Conservation (phyloP, 441 rosid species). For the Eruca vesicaria region DNA sequence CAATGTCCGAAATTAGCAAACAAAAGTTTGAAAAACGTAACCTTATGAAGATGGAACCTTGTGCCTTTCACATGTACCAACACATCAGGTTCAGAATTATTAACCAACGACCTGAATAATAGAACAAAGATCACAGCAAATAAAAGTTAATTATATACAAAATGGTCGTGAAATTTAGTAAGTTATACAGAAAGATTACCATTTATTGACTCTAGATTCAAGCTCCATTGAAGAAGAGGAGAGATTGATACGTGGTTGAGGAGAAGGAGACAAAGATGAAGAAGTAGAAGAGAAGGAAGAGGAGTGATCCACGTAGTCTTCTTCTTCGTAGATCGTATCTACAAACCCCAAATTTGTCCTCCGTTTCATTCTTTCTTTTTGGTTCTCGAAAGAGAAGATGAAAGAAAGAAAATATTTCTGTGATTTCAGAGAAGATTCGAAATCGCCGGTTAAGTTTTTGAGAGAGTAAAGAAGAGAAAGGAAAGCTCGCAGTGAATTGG, state of each 20-base stretch:
- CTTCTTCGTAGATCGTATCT: constrained; percentile 86
- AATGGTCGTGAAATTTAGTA: not conserved
- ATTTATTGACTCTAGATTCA: constrained; percentile 49
- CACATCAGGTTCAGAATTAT: constrained; percentile 53
- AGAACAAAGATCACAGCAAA: not conserved
- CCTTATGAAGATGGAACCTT: constrained; percentile 77
- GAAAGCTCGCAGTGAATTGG: constrained; percentile 3
- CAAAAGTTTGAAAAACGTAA: constrained; percentile 20
- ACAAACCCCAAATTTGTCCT: constrained; percentile 64
- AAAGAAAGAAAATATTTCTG: not conserved
- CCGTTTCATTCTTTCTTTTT: constrained; percentile 38
- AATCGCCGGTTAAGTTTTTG: constrained; percentile 31
- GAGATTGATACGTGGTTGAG: constrained; percentile 36
- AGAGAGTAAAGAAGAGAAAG: constrained; percentile 12
- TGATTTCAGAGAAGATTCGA: constrained; percentile 22
- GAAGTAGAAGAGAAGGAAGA: constrained; percentile 40
- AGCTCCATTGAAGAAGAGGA: constrained; percentile 46
- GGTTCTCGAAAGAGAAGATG: not conserved
- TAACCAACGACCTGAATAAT: constrained; percentile 48
- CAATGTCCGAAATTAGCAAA: not conserved
- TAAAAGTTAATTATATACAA: not conserved
- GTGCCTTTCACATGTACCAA: constrained; percentile 61
- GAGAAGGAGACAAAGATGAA: constrained; percentile 38
- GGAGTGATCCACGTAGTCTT: constrained; percentile 40
- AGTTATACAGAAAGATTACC: constrained; percentile 36